Evolutionary conservation across 2,329 filamentous ascomycete genomes (phyloP), one percentile per base, ranked within the genome.

Genomic region (Xylariaceae sp.): DNA sequence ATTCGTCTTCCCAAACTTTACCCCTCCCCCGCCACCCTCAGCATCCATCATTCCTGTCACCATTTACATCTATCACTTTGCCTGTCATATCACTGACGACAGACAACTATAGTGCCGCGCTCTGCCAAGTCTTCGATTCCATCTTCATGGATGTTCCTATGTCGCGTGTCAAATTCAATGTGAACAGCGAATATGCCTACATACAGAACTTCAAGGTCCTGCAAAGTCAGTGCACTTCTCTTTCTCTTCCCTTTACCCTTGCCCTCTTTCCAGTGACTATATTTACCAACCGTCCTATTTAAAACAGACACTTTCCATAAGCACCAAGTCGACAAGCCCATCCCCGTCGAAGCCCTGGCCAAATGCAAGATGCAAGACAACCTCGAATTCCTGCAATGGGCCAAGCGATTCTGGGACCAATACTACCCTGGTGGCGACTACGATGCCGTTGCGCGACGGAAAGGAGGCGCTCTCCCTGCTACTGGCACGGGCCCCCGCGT

Each of bases 361-460:
- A 98, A 97, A 71, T 98, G 93, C 78, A 96, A 95, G 77, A 98
- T 98, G 92, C 93, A 98, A 78, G 93, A 98, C 70, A 98, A 98
- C 74, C 86, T 98, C 60, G 93, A 97, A 66, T 98, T 98, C 68
- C 77, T 98, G 50, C 93, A 98, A 73, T 98, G 90, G 86, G 85
- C 85, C 48, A 98, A 98, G 80, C 78, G 80, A 58, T 96, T 90
- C 75, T 98, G 93, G 93, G 93, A 98, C 64, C 88, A 96, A 66
- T 90, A 96, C 76, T 98, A 88, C 71, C 93, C 93, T 6, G 93
- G 93, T 48, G 90, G 93, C 61, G 93, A 97, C 55, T 98, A 98
- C 74, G 93, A 98, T 65, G 89, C 93, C 10, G 79, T 95, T 21
- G 76, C 77, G 44, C 82, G 93, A 63, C 81, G 93, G 67, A 95